Evolutionary conservation across 192 early-diverging fungal species (phyloP).

Genomic region (Linnemannia exigua): DNA sequence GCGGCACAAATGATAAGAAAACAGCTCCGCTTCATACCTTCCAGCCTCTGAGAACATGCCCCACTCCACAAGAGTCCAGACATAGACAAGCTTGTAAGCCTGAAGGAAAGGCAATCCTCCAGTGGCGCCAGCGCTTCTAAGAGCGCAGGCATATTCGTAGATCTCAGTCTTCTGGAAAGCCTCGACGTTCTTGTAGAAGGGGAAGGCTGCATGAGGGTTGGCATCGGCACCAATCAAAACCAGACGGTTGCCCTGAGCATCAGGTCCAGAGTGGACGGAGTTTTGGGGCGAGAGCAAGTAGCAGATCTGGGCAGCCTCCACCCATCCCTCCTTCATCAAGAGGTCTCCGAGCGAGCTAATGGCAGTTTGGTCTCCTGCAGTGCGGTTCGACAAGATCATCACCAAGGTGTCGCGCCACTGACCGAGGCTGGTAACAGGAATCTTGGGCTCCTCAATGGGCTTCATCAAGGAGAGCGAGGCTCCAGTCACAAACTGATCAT

Average conservation of each 20-base stretch:
- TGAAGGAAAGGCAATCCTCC: conserved; percentile 89
- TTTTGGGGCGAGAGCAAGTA: conserved; percentile 78
- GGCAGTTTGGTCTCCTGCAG: conserved; percentile 75
- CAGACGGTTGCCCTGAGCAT: conserved; percentile 71
- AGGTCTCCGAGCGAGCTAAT: conserved; percentile 86
- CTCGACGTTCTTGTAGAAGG: conserved; percentile 67
- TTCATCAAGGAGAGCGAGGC: conserved; percentile 48
- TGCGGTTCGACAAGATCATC: conserved; percentile 89
- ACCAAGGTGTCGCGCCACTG: conserved; percentile 84
- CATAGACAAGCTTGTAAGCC: conserved; percentile 88
- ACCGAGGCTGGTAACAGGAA: conserved; percentile 54
- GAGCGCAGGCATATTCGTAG: conserved; percentile 81
- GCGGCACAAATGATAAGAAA: neutral
- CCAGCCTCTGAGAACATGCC: conserved; percentile 80
- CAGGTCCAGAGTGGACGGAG: conserved; percentile 73
- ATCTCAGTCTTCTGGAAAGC: conserved; percentile 87
- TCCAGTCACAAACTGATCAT: conserved; percentile 40
- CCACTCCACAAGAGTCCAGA: conserved; percentile 85
- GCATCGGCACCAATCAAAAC: conserved; percentile 78
- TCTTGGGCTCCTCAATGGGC: conserved; percentile 33
- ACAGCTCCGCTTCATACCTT: conserved; percentile 42
- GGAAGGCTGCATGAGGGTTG: conserved; percentile 35
- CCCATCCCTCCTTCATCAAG: conserved; percentile 67
- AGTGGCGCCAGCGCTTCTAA: conserved; percentile 58
- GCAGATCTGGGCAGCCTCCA: conserved; percentile 85